Evolutionary conservation across 192 early-diverging fungal species (phyloP).

Genomic region (Podochytrium sp.): DNA sequence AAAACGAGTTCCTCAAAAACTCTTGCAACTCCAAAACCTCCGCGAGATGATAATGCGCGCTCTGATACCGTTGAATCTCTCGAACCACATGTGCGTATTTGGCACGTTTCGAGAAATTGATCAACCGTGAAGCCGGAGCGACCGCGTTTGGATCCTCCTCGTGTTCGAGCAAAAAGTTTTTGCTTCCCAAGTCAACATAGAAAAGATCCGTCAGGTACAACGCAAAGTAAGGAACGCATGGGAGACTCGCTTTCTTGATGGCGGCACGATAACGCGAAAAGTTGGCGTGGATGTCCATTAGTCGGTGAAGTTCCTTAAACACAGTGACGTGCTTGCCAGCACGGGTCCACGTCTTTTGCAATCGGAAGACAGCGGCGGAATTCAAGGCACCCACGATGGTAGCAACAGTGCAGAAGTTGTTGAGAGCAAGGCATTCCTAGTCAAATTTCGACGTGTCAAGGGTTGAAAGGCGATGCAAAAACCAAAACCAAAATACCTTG

Average conservation of each 20-base stretch:
- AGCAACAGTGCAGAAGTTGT: constrained; percentile 95
- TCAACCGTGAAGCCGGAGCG: constrained; percentile 61
- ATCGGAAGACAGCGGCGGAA: constrained; percentile 83
- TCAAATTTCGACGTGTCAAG: background rate
- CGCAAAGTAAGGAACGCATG: constrained; percentile 71
- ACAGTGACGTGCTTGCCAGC: constrained; percentile 4
- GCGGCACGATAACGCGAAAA: constrained; percentile 79
- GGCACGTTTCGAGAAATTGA: constrained; percentile 88
- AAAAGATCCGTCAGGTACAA: constrained; percentile 82
- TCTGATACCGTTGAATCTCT: constrained; percentile 85
- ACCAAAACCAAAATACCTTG: constrained; percentile 38
- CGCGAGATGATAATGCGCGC: constrained; percentile 74
- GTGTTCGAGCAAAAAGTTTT: constrained; percentile 33
- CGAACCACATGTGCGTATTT: constrained; percentile 82
- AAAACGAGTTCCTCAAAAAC: constrained; percentile 38
- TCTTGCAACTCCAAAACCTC: constrained; percentile 79
- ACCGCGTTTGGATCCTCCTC: background rate
- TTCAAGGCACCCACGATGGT: constrained; percentile 89
- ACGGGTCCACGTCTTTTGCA: constrained; percentile 81
- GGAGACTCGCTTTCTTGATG: constrained; percentile 71
- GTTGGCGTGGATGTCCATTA: constrained; percentile 81
- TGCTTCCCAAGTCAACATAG: constrained; percentile 79
- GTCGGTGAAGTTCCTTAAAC: constrained; percentile 62
- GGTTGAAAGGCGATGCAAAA: background rate
- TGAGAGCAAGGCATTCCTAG: constrained; percentile 76